phyloP scores from a whole-genome alignment of 768 basidiomycete genomes.

The Dioszegia crocea region DNA sequence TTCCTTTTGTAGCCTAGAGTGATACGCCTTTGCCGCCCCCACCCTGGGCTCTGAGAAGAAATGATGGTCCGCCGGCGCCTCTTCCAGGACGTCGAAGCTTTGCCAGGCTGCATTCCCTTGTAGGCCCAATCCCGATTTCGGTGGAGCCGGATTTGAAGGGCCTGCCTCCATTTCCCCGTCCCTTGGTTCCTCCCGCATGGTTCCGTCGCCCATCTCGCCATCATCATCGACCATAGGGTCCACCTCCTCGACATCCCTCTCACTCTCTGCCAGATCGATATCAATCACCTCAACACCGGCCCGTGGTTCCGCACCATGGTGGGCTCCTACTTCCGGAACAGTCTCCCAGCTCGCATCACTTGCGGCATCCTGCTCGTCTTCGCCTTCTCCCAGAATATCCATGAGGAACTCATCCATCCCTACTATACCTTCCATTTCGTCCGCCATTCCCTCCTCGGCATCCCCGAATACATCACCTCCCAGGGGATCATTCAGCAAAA shows the following conservation, averaged over 20 bases:
- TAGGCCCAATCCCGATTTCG: slow-evolving; percentile 8
- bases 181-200: slow-evolving; percentile 1
- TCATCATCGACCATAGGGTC: slow-evolving; percentile 23
- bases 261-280: slow-evolving; percentile 26
- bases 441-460: slow-evolving; percentile 40
- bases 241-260: slow-evolving; percentile 16
- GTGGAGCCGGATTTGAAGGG: slow-evolving; percentile 12
- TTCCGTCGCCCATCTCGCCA: background rate
- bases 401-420: slow-evolving; percentile 10
- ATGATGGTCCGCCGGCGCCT: slow-evolving; percentile 76
- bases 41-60: slow-evolving; percentile 59
- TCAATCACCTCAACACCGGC: slow-evolving; percentile 7
- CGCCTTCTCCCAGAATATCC: background rate
- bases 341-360: background rate
- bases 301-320: too few relatives aligned
- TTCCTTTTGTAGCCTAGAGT: slow-evolving; percentile 72
- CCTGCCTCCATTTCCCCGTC: slow-evolving; percentile 10
- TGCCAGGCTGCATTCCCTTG: slow-evolving; percentile 62
- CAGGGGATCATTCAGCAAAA: slow-evolving; percentile 67
- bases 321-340: too few relatives aligned
- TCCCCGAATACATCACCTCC: slow-evolving; percentile 53
- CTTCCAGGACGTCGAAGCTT: slow-evolving; percentile 72
- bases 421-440: slow-evolving; percentile 16
- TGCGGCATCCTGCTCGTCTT: background rate
- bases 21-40: slow-evolving; percentile 66